Base-by-base conservation (phyloP, 768 basidiomycete species). In the Podaxis sp. region DNA sequence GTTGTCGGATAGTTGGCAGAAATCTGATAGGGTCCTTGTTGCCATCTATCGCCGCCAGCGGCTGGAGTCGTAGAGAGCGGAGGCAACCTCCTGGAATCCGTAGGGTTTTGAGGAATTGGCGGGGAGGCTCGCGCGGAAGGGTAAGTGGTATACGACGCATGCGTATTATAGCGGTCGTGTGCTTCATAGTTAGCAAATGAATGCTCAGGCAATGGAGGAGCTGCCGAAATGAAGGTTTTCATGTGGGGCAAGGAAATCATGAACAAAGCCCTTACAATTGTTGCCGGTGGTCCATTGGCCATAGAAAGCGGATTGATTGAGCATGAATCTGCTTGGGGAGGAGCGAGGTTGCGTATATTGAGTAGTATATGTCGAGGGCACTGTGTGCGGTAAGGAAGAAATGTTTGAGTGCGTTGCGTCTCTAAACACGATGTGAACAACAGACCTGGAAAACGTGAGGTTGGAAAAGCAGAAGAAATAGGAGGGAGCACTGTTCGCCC, bases 401-500 rank as follows among this genome's bases (percentile, higher is more conserved):
- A 76, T 38, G 78, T 85, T 33, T 87, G 84, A 87, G 84, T 78
- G 77, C 71, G 77, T 79, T 79, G 82, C 72, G 75, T 72, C 72
- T 68, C 70, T 71, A 71, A 75, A 82, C 75, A 82, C 78, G 76
- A 82, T 72, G 80, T 77, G 72, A 82, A 78, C 77, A 82, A 90
- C 89, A 84, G 86, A 91, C 89, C 89, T 91, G 89, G 85, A 88
- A 87, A 89, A 86, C 82, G 88, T 88, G 87, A 90, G 87, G 85
- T 87, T 89, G 88, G 88, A 88, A 89, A 88, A 72, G 85, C 85
- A 78, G 87, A 82, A 86, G 86, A 84, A 84, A 91, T 81, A 86
- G 89, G 87, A 87, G 89, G 90, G 77, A 90, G 86, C 81, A 89
- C 84, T 82, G 87, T 85, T 86, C 89, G 87, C 89, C 89, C 89